phyloP scores from a whole-genome alignment of 2,329 filamentous ascomycete species.

The Kalmusia sp. region DNA sequence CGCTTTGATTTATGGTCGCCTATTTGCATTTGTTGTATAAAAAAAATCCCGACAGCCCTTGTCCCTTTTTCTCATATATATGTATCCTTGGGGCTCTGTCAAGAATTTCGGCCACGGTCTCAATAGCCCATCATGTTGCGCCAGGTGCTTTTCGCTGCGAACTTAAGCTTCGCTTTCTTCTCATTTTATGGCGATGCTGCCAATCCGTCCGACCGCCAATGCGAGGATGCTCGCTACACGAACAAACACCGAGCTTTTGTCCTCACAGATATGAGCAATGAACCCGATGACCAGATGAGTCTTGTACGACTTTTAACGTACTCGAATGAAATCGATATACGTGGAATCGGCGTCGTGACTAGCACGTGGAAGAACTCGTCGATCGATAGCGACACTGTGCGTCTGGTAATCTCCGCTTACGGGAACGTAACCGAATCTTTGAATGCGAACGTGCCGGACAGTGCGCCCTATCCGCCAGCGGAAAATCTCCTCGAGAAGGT shows the following conservation, averaged over 20 bases:
- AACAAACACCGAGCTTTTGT: conserved; percentile 32
- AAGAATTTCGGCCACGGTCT: too few species aligned
- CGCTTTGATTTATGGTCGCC: not conserved
- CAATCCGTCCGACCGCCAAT: conserved; percentile 10
- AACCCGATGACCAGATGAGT: conserved; percentile 37
- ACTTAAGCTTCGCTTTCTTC: not conserved
- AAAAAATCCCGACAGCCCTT: too few species aligned
- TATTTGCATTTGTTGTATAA: not conserved
- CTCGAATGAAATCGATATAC: conserved; percentile 18
- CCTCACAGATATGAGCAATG: conserved; percentile 35
- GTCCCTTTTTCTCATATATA: too few species aligned
- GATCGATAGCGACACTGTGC: conserved; percentile 21
- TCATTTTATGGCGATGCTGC: not conserved
- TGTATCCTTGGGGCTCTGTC: too few species aligned
- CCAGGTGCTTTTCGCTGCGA: not conserved
- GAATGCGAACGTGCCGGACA: conserved; percentile 43
- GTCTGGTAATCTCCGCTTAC: conserved; percentile 35
- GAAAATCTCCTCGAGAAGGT: conserved; percentile 16
- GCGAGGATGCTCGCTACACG: conserved; percentile 13
- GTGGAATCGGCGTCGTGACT: conserved; percentile 23
- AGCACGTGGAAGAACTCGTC: conserved; percentile 23
- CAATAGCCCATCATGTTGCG: not conserved
- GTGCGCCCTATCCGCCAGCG: conserved; percentile 27
- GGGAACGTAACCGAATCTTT: conserved; percentile 51
- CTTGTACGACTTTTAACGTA: conserved; percentile 27